A percentile compares a stretch with the other conserved stretches of the same genome.
phyloP scores from a whole-genome alignment of 2,329 filamentous ascomycete species.

The Apiospora aurea region DNA sequence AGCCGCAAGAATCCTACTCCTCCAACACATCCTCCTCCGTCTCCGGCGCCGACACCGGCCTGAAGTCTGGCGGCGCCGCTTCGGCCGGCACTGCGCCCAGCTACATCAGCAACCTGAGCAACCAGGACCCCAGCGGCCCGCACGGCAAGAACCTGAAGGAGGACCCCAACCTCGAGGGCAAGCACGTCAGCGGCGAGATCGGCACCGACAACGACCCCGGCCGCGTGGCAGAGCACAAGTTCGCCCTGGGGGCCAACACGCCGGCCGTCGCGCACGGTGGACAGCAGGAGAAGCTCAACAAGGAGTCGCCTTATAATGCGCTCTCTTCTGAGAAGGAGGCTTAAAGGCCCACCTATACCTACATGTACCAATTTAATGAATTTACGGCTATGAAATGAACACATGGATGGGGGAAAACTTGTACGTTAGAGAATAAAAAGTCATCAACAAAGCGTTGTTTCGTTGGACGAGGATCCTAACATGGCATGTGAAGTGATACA shows the following conservation, averaged over 20 bases:
- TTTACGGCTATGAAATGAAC: constrained; percentile 10
- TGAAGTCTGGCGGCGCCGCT: not conserved
- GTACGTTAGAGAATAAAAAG: not conserved
- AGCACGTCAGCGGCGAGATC: constrained; percentile 51
- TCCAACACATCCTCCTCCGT: constrained; percentile 40
- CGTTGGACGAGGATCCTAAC: no score
- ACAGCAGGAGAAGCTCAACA: constrained; percentile 48
- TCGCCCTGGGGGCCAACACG: constrained; percentile 59
- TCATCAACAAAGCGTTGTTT: no score
- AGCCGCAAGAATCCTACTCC: constrained; percentile 50
- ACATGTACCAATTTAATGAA: not conserved
- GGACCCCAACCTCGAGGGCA: constrained; percentile 46
- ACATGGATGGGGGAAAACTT: not conserved
- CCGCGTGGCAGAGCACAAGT: constrained; percentile 51
- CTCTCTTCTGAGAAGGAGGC: constrained; percentile 34
- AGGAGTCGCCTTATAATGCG: constrained; percentile 34
- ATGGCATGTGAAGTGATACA: no score
- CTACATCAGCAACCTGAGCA: constrained; percentile 47
- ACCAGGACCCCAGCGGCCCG: constrained; percentile 38
- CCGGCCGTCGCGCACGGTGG: constrained; percentile 58
- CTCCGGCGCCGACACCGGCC: constrained; percentile 48
- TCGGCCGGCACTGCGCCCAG: constrained; percentile 44
- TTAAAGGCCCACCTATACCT: constrained; percentile 19
- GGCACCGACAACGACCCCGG: constrained; percentile 57
- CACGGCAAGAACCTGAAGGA: constrained; percentile 52